Percentiles rank a stretch among this genome's conserved stretches.
Conservation (phyloP, 2,329 filamentous ascomycete species). For the Incumbomyces lentus region DNA sequence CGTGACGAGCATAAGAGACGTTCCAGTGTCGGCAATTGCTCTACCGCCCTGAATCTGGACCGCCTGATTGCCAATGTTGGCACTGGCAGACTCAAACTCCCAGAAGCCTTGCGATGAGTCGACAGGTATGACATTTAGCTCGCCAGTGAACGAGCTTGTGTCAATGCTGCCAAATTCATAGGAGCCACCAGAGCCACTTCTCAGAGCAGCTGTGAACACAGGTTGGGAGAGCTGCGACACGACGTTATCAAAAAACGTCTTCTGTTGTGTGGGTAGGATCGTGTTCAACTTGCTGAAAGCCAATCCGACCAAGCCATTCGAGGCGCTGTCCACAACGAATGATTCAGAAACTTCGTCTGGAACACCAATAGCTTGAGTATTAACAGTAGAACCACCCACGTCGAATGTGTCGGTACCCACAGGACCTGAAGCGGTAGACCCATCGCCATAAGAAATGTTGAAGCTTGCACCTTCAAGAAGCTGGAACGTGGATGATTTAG, state of each 20-base stretch:
- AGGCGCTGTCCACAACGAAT: slow-evolving; percentile 51
- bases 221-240: slow-evolving; percentile 50
- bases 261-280: slow-evolving; percentile 50
- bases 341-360: slow-evolving; percentile 48
- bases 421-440: slow-evolving; percentile 49
- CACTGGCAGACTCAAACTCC: slow-evolving; percentile 51
- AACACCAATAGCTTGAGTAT: slow-evolving; percentile 56
- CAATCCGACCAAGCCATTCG: slow-evolving; percentile 60
- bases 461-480: slow-evolving; percentile 44
- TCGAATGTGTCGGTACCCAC: slow-evolving; percentile 59
- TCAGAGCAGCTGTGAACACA: slow-evolving; percentile 61
- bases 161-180: slow-evolving; percentile 71
- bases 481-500: slow-evolving; percentile 43
- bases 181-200: slow-evolving; percentile 48
- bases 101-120: slow-evolving; percentile 57
- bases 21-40: slow-evolving; percentile 59
- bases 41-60: slow-evolving; percentile 25
- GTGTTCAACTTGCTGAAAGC: slow-evolving; percentile 58
- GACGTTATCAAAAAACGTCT: slow-evolving; percentile 66
- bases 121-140: slow-evolving; percentile 52
- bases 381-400: slow-evolving; percentile 54
- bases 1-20: slow-evolving; percentile 54
- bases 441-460: slow-evolving; percentile 59
- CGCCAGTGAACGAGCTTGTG: slow-evolving; percentile 49
- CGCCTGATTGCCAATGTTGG: slow-evolving; percentile 42